Evolutionary conservation across 2,329 filamentous ascomycete genomes (phyloP), one percentile per base, ranked within the genome.

Genomic region (Colletotrichum tamarilloi): DNA sequence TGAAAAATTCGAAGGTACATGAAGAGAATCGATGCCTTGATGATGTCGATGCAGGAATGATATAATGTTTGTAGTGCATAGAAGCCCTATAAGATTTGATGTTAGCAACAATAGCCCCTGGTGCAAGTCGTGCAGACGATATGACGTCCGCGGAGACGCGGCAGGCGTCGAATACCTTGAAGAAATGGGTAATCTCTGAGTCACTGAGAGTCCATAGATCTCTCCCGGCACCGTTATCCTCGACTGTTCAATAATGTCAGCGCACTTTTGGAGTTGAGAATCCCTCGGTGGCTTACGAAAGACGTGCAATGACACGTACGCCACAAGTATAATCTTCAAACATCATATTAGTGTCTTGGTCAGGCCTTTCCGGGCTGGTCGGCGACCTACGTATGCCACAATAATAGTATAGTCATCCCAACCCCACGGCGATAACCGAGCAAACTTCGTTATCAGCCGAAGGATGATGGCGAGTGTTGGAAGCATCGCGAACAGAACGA

Each of bases 1-100:
- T 73, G 70, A 28, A 73, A 73, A 0, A 73, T 73, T 5, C 70
- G 67, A 6, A 73, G 70, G 24, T 70, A 73, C 70, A 70, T 66
- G 46, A 73, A 73, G n/a, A 73, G 56, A 3, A 73, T 73, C 6
- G 70, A 73, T 5, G 35, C 70, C 46, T 73, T 73, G 35, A 73
- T 58, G 32, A 73, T 6, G 28, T 73, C 70, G 24, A 73, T 70
- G 22, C 70, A 70, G 8, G 38, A n/a, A 56, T 73, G 60, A 5
- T 73, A 73, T 0, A 73, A 16, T 2, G 9, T 16, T 24, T 66
- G 70, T 1, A 73, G 6, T 8, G 67, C 67, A 24, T 73, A 73
- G 9, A 73, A 62, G 19, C 22, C 28, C 70, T 73, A 8, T 1
- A 2, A 1, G 3, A 2, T 9, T 35, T 22, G n/a, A 38, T n/a